These are phyloP conservation scores for Paraconiothyrium brasiliense DNA, from an alignment of 2,329 filamentous ascomycete species.

Conservation along the genomic window DNA sequence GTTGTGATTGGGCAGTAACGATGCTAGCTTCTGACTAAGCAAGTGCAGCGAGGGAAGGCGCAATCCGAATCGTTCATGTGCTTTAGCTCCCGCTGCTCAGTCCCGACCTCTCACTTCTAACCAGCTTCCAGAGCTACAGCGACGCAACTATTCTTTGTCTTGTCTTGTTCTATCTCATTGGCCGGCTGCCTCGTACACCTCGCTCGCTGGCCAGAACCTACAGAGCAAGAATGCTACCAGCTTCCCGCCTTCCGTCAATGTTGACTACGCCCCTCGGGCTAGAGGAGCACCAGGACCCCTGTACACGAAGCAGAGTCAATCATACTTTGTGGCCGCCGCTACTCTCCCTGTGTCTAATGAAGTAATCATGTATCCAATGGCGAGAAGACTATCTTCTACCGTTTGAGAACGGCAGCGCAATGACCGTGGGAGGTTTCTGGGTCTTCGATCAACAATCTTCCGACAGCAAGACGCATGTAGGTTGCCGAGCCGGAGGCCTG, in stretches of 20 bases:
- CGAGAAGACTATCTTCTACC: neutral
- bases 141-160: neutral
- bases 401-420: neutral
- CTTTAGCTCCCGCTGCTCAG: constrained; percentile 25
- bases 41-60: constrained; percentile 6
- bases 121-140: neutral
- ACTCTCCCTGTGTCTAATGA: neutral
- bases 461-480: neutral
- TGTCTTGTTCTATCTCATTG: neutral
- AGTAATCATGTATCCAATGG: neutral
- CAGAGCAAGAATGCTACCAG: neutral
- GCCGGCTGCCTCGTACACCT: neutral
- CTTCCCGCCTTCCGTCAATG: neutral
- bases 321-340: neutral
- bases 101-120: constrained; percentile 15
- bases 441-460: neutral
- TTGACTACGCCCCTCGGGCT: constrained; percentile 1
- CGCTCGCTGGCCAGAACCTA: neutral
- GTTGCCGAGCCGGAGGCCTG: neutral
- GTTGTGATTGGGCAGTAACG: constrained; percentile 6
- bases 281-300: neutral
- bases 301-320: neutral
- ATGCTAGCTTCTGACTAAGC: constrained; percentile 16
- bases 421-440: neutral
- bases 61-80: constrained; percentile 12